These are phyloP conservation scores for Clavispora phyllophila DNA, from an alignment of 805 yeast genomes.

Conservation along the genomic window DNA sequence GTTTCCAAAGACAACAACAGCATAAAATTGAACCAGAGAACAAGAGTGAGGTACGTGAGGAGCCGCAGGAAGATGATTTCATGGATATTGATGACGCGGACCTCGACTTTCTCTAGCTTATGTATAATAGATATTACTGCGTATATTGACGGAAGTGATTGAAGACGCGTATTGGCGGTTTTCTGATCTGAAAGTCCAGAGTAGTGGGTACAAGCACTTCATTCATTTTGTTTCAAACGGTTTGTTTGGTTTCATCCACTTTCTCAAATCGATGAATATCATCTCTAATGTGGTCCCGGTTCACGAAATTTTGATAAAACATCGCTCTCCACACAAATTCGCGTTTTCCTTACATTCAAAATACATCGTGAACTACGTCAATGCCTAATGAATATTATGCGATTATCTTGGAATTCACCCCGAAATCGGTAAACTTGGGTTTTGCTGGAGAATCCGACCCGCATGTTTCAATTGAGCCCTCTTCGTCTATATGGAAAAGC, in stretches of 20 bases:
- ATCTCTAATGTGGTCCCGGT: no score
- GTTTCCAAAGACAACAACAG: constrained; percentile 51
- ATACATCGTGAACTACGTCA: neutral
- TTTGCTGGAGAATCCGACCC: constrained; percentile 14
- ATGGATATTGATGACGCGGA: constrained; percentile 47
- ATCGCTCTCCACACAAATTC: neutral
- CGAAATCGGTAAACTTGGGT: constrained; percentile 9
- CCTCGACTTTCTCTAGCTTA: constrained; percentile 25
- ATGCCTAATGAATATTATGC: constrained; percentile 19
- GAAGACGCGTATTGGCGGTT: no score
- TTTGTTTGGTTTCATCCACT: no score
- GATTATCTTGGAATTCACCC: constrained; percentile 12
- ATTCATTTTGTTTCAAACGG: no score
- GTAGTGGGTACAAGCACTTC: no score
- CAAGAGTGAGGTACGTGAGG: constrained; percentile 3
- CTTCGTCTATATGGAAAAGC: constrained; percentile 7
- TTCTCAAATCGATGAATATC: no score
- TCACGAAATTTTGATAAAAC: no score
- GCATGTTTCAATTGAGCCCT: constrained; percentile 4
- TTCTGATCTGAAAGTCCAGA: no score
- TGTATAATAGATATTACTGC: neutral
- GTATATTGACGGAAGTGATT: no score
- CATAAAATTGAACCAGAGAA: constrained; percentile 17
- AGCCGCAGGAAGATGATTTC: constrained; percentile 31
- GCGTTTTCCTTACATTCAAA: neutral